A percentile compares a stretch with the other conserved stretches of the same genome.
Evolutionary conservation across 306 rosid species (phyloP).

Genomic region (Albizia julibrissin): DNA sequence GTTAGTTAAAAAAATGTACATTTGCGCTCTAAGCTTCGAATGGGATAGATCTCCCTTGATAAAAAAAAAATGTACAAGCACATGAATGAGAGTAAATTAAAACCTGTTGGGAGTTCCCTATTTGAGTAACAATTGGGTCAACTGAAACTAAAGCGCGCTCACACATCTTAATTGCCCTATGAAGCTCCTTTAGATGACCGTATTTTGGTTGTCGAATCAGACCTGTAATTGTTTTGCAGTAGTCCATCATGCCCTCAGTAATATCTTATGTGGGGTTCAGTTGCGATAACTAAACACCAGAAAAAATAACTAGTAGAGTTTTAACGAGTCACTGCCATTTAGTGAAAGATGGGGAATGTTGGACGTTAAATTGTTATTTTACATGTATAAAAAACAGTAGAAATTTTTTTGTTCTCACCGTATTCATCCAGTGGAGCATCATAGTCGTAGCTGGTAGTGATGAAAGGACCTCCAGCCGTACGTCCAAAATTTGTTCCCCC

Average conservation of each 20-base stretch:
- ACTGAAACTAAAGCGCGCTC: constrained; percentile 81
- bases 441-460: constrained; percentile 97
- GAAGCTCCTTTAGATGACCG: constrained; percentile 98
- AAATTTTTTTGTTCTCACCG: constrained; percentile 58
- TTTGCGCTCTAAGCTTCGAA: too few relatives aligned
- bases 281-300: constrained; percentile 12
- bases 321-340: not conserved
- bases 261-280: not conserved
- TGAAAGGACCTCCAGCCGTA: constrained; percentile 98
- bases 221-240: constrained; percentile 52
- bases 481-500: constrained; percentile 99
- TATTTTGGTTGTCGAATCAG: constrained; percentile 93
- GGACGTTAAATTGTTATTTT: constrained; percentile 12
- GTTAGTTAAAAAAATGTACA: constrained; percentile 20
- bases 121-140: constrained; percentile 80
- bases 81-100: constrained; percentile 21
- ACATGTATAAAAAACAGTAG: not conserved
- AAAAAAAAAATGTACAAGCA: constrained; percentile 5
- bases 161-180: constrained; percentile 77
- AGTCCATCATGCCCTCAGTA: constrained; percentile 27
- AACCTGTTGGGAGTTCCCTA: constrained; percentile 95
- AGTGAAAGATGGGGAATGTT: constrained; percentile 4
- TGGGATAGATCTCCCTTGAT: too few relatives aligned
- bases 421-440: constrained; percentile 99
- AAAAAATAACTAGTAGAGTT: constrained; percentile 22